A percentile compares a stretch with the other conserved stretches of the same genome.
These are phyloP conservation scores for Boletellus ananiceps DNA, from an alignment of 768 basidiomycete species.

Conservation along the genomic window DNA sequence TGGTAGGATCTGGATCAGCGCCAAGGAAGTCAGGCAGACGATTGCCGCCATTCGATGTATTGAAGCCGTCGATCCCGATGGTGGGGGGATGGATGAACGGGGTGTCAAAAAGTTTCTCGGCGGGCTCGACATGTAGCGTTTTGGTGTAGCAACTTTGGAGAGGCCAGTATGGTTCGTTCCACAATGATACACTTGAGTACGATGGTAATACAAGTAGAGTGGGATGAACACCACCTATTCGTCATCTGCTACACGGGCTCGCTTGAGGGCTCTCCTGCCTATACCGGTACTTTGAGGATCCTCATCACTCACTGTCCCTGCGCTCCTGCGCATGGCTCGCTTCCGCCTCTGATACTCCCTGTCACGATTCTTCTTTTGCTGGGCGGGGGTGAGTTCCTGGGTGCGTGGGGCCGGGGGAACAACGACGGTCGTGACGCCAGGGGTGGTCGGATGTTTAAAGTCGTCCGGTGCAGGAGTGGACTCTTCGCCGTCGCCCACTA, in stretches of 20 bases:
- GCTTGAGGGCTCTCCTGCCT: conserved; percentile 61
- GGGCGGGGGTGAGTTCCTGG: conserved; percentile 65
- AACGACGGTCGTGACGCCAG: conserved; percentile 71
- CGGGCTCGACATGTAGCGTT: conserved; percentile 38
- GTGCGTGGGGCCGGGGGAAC: conserved; percentile 67
- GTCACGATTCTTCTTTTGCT: conserved; percentile 75
- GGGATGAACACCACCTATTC: conserved; percentile 38
- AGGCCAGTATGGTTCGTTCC: not conserved
- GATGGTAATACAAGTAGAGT: not conserved
- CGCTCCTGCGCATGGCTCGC: conserved; percentile 58
- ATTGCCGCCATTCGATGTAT: conserved; percentile 78
- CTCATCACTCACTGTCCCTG: conserved; percentile 69
- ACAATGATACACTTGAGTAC: conserved; percentile 6
- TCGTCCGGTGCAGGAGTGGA: conserved; percentile 62
- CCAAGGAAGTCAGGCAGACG: conserved; percentile 67
- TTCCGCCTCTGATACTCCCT: conserved; percentile 79
- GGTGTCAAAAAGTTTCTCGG: conserved; percentile 51
- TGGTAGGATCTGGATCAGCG: conserved; percentile 85
- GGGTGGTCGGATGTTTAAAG: conserved; percentile 59
- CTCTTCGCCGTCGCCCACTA: conserved; percentile 66
- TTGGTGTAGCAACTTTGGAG: not conserved
- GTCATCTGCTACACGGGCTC: conserved; percentile 62
- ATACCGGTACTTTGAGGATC: conserved; percentile 46
- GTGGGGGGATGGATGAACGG: conserved; percentile 54
- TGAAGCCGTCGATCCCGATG: conserved; percentile 74